Evolutionary conservation across 1,284 basidiomycete genomes (phyloP), one percentile per base, ranked within the genome.

Genomic region (Porodaedalea pini): DNA sequence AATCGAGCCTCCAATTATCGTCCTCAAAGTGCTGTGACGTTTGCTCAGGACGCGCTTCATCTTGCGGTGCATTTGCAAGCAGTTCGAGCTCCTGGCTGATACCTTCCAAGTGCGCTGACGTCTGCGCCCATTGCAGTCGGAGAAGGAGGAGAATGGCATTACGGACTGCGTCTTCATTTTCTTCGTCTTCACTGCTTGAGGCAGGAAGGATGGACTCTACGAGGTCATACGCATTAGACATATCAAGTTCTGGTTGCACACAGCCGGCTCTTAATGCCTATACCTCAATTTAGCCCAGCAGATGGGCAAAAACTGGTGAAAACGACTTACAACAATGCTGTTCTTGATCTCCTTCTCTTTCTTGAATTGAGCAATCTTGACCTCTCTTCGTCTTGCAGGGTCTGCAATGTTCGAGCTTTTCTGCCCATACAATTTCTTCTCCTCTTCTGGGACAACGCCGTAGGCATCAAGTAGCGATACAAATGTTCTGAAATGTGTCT

Each of bases 281-380:
- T n/a, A n/a, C n/a, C n/a, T n/a, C n/a, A n/a, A n/a, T n/a, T n/a
- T n/a, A n/a, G n/a, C n/a, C n/a, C n/a, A n/a, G n/a, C n/a, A n/a
- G n/a, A n/a, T 10, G n/a, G 39, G 39, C 17, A 41, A 41, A n/a
- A 41, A 17, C 5, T 41, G 31, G 10, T 8, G 31, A 41, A 29
- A 39, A 11, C 57, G 37, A 64, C 74, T 51, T 59, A 90, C 91
- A 70, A 91, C 79, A 23, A 96, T 83, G 56, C 79, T 79, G 29
- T 74, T 72, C 53, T 82, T 79, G 29, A 95, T 72, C 54, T 91
- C 86, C 70, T 91, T 95, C 71, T 95, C 92, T 56, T 83, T 80
- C 69, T 85, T 85, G 70, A 85, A 96, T 68, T 94, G 93, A 60
- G 81, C 83, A 62, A 98, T 95, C 75, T 96, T 98, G 37, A 86